Evolutionary conservation across 768 basidiomycete species (phyloP), one percentile per base, ranked within the genome.

Genomic region (Pleurotus sapidus): DNA sequence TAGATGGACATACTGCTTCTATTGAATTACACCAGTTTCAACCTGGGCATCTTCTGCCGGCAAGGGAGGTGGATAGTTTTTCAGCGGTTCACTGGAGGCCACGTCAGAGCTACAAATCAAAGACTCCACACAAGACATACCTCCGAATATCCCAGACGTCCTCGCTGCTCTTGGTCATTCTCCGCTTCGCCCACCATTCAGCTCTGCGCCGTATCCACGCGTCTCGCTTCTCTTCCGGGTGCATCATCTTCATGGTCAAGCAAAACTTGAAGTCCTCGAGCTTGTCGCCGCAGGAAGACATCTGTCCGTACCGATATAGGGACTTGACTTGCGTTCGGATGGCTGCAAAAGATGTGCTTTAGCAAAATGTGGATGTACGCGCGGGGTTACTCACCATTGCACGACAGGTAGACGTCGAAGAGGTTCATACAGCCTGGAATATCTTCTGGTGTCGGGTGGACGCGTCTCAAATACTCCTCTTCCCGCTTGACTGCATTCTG

Each of bases 201-300:
- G 96, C 96, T 55, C 91, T 78, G 15, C 89, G 79, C 49, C 77
- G 80, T 57, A 98, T 86, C 95, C 95, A 99, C 3, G 84, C 83
- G 50, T 92, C 84, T 27, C 89, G 80, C 66, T 84, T 83, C 64
- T 87, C 82, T 56, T 95, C 93, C 14, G 86, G 84, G 53, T 88
- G 81, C 70, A 91, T 75, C 11, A 83, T 78, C 71, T 94, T 96
- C 59, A 89, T 74, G 59, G 86, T 88, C 76, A 96, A 76, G 73
- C 96, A 99, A 71, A 91, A 96, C 72, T 97, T 97, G 81, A 96
- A 95, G 64, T 96, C 95, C 57, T 93, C 87, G 67, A 87, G 80
- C 68, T 96, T 95, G 46, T 79, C 77, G 0, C 75, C 76, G 72
- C 95, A 98, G 55, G 85, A 82, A 0, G 82, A 76, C 56, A 85